These are phyloP conservation scores for Wickerhamomyces bisporus DNA, from an alignment of 805 yeast species.

Conservation along the genomic window DNA sequence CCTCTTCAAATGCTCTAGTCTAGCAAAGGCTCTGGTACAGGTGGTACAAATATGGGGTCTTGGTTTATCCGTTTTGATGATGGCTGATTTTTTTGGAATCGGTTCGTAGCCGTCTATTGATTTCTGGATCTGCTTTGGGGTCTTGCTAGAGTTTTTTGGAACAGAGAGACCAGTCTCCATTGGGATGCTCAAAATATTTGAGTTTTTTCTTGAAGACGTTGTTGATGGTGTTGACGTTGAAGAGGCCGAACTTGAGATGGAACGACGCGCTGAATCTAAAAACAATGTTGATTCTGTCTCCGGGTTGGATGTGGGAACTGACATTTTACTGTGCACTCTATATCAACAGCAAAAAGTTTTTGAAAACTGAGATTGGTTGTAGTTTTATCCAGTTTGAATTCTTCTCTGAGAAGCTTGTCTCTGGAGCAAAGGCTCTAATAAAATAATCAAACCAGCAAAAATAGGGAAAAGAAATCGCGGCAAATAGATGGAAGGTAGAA, in stretches of 20 bases:
- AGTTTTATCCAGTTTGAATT: too few relatives aligned
- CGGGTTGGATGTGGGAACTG: too few relatives aligned
- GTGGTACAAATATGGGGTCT: constrained; percentile 87
- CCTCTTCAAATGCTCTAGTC: constrained; percentile 89
- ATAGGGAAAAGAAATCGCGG: too few relatives aligned
- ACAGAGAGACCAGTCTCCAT: constrained; percentile 7
- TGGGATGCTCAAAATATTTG: constrained; percentile 2
- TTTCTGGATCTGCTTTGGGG: constrained; percentile 19
- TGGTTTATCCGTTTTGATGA: constrained; percentile 87
- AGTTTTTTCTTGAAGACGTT: not conserved
- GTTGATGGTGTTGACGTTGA: not conserved
- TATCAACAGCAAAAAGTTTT: too few relatives aligned
- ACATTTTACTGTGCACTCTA: too few relatives aligned
- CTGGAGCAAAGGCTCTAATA: too few relatives aligned
- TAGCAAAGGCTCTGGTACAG: constrained; percentile 93
- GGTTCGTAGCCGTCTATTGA: constrained; percentile 44
- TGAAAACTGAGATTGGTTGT: too few relatives aligned
- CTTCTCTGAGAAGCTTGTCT: too few relatives aligned
- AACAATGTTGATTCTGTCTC: not conserved
- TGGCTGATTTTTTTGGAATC: constrained; percentile 79
- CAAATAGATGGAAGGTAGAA: too few relatives aligned
- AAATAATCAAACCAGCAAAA: too few relatives aligned
- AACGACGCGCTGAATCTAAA: not conserved
- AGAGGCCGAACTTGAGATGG: not conserved
- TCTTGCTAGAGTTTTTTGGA: constrained; percentile 2